These are phyloP conservation scores for Hordeum pubiflorum DNA, from an alignment of 202 grass and related monocot genomes.

Conservation along the genomic window DNA sequence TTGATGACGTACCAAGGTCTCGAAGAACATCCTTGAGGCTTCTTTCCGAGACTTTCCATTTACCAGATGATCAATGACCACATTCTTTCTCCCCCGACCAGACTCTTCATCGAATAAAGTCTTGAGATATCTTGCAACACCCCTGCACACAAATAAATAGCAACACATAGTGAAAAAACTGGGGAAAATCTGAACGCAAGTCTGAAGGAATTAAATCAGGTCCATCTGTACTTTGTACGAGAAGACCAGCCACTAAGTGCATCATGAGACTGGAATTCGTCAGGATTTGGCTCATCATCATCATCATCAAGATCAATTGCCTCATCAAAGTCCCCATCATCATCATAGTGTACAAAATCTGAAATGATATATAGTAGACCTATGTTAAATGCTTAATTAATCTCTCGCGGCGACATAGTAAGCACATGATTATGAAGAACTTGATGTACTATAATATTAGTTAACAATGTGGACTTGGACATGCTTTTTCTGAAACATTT, in stretches of 20 bases:
- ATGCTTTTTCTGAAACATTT: neutral
- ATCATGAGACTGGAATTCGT: conserved; percentile 70
- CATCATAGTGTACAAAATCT: conserved; percentile 96
- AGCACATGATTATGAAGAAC: neutral
- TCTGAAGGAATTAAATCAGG: neutral
- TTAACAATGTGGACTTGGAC: neutral
- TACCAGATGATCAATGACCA: conserved; percentile 67
- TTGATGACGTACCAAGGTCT: conserved; percentile 70
- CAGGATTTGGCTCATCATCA: conserved; percentile 52
- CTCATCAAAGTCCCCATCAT: conserved; percentile 61
- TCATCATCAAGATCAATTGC: conserved; percentile 26
- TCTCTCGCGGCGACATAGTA: neutral
- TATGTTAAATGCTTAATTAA: conserved; percentile 14
- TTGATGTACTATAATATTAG: neutral
- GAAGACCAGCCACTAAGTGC: conserved; percentile 90
- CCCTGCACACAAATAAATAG: conserved; percentile 39
- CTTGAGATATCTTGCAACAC: conserved; percentile 83
- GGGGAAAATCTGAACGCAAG: neutral
- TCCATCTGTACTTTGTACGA: conserved; percentile 60
- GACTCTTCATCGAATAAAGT: conserved; percentile 78
- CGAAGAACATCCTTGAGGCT: conserved; percentile 99
- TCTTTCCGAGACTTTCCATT: conserved; percentile 79
- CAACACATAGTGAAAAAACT: neutral
- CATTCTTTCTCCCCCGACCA: conserved; percentile 65
- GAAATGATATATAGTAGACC: conserved; percentile 9